Conservation (phyloP, 345 rosid species). For the Cardamine occulta region DNA sequence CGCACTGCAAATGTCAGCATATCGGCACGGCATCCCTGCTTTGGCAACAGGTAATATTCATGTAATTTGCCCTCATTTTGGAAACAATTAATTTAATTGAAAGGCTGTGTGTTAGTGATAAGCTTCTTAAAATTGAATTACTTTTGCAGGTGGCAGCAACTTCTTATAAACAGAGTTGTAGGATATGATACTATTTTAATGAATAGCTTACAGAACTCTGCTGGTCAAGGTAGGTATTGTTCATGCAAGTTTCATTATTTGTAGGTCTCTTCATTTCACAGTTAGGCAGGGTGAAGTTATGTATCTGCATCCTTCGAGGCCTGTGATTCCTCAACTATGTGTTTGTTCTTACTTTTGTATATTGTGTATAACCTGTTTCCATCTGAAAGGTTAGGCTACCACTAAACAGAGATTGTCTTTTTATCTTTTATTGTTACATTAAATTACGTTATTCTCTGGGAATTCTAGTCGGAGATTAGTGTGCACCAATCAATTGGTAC, state of each 20-base stretch:
- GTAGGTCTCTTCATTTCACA: constrained; percentile 16
- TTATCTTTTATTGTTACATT: constrained; percentile 9
- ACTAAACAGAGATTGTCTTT: background rate
- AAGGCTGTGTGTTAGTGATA: constrained; percentile 17
- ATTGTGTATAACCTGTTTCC: constrained; percentile 12
- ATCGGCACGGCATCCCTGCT: constrained; percentile 92
- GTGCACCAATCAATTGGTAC: constrained; percentile 18
- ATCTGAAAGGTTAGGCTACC: constrained; percentile 22
- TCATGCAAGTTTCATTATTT: background rate
- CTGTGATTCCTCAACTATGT: constrained; percentile 9
- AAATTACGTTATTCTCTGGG: background rate
- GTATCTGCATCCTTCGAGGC: constrained; percentile 11
- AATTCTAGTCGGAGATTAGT: constrained; percentile 4
- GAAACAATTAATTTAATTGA: background rate
- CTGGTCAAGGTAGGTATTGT: constrained; percentile 79
- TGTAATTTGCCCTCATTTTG: constrained; percentile 21
- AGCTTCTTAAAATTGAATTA: constrained; percentile 27
- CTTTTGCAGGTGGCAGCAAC: constrained; percentile 97
- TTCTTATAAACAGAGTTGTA: constrained; percentile 94
- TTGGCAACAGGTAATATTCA: constrained; percentile 85
- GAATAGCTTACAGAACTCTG: constrained; percentile 86
- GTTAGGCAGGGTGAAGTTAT: constrained; percentile 4
- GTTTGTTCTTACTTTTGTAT: constrained; percentile 4
- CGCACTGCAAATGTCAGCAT: constrained; percentile 80
- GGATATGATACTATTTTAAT: constrained; percentile 99